Percentiles rank a stretch among this genome's conserved stretches.
Conservation (phyloP, 176 grass and related monocot species). For the maize (Zea mays) region DNA sequence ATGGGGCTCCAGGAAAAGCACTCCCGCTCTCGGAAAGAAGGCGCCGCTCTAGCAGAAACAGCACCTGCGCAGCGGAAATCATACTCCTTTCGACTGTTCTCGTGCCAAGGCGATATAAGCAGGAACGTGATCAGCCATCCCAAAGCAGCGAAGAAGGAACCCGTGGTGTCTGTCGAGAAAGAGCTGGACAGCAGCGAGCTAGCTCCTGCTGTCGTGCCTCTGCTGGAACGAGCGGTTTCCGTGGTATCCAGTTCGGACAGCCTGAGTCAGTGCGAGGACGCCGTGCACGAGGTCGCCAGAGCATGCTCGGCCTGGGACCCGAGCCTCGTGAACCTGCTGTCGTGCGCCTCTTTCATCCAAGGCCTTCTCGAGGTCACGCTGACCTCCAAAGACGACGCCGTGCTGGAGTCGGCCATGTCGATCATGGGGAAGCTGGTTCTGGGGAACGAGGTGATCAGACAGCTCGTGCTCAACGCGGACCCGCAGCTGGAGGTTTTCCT, state of each 20-base stretch:
- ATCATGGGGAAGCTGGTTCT: slow-evolving; percentile 70
- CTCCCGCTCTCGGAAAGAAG: slow-evolving; percentile 37
- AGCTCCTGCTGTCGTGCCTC: slow-evolving; percentile 38
- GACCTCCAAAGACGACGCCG: slow-evolving; percentile 86
- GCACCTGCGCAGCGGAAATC: slow-evolving; percentile 52
- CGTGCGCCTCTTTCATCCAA: slow-evolving; percentile 75
- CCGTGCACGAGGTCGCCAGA: slow-evolving; percentile 72
- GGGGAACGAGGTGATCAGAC: slow-evolving; percentile 73
- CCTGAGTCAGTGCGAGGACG: slow-evolving; percentile 66
- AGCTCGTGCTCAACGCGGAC: slow-evolving; percentile 87
- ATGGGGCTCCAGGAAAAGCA: slow-evolving; percentile 62
- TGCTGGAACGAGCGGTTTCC: slow-evolving; percentile 73
- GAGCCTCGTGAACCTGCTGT: slow-evolving; percentile 53
- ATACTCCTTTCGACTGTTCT: slow-evolving; percentile 77
- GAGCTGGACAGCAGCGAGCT: slow-evolving; percentile 39
- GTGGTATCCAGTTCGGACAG: slow-evolving; percentile 71
- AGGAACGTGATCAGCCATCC: slow-evolving; percentile 66
- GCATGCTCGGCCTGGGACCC: slow-evolving; percentile 58
- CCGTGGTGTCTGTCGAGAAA: slow-evolving; percentile 38
- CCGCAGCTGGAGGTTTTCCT: slow-evolving; percentile 95
- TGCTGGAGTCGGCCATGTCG: slow-evolving; percentile 79
- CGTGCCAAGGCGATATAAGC: slow-evolving; percentile 70
- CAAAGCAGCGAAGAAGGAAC: slow-evolving; percentile 62
- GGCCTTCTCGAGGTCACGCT: slow-evolving; percentile 92
- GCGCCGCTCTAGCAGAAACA: slow-evolving; percentile 28